Evolutionary conservation across 768 basidiomycete genomes (phyloP).

Genomic region (Agaricus sinodeliciosus): DNA sequence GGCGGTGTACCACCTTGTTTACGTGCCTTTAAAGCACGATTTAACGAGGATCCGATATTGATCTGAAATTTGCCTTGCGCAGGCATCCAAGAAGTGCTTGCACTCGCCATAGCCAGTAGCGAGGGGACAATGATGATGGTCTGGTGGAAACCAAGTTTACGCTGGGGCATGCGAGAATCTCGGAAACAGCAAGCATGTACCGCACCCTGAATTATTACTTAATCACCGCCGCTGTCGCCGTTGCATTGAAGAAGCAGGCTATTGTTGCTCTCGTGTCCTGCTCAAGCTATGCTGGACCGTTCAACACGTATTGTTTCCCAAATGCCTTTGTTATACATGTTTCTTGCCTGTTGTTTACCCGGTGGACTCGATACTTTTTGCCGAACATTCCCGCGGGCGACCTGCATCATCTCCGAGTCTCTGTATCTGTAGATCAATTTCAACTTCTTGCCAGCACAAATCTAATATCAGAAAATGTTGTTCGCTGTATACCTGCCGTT

Average conservation of each 20-base stretch:
- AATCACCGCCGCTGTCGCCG: background rate
- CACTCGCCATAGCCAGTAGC: conserved; percentile 31
- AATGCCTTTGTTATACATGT: too few relatives aligned
- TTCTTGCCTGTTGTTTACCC: too few relatives aligned
- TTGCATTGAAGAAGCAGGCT: background rate
- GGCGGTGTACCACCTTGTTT: conserved; percentile 45
- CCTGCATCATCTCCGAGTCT: too few relatives aligned
- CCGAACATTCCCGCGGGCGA: too few relatives aligned
- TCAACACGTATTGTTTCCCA: too few relatives aligned
- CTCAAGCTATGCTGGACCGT: too few relatives aligned
- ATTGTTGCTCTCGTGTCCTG: too few relatives aligned
- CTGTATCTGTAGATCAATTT: too few relatives aligned
- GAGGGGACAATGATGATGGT: background rate
- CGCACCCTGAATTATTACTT: background rate
- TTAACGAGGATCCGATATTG: conserved; percentile 55
- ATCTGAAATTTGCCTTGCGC: conserved; percentile 51
- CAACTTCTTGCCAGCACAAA: too few relatives aligned
- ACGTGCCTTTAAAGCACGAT: conserved; percentile 62
- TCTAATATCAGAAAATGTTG: too few relatives aligned
- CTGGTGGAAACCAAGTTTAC: background rate
- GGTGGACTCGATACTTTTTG: too few relatives aligned
- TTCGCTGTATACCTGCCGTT: too few relatives aligned
- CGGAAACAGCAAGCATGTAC: background rate
- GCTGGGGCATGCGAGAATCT: background rate
- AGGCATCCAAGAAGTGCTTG: conserved; percentile 48